phyloP scores from a whole-genome alignment of 2,329 filamentous ascomycete genomes.

The Nemania sp. region DNA sequence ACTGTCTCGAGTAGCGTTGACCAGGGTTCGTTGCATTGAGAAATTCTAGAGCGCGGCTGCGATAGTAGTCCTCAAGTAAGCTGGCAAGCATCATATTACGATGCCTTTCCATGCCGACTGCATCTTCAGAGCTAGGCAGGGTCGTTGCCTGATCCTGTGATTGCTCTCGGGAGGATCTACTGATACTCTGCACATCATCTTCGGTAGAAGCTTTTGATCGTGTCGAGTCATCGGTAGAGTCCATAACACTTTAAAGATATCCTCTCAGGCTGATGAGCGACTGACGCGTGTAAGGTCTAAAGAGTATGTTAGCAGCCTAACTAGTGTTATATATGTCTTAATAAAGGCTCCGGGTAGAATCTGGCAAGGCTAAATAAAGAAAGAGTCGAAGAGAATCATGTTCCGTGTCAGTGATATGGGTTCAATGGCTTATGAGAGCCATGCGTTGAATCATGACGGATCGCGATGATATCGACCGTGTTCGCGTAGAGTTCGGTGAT shows the following conservation, averaged over 20 bases:
- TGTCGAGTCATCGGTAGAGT: conserved; percentile 33
- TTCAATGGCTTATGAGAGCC: neutral
- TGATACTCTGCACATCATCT: conserved; percentile 41
- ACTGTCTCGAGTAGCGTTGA: conserved; percentile 46
- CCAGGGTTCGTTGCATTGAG: conserved; percentile 45
- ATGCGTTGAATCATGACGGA: conserved; percentile 1
- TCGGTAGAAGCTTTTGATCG: conserved; percentile 31
- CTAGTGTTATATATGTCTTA: conserved; percentile 4
- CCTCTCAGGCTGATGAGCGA: conserved; percentile 6
- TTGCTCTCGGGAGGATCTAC: conserved; percentile 30
- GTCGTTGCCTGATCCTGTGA: conserved; percentile 17
- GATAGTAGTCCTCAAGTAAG: conserved; percentile 51
- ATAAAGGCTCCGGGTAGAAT: neutral
- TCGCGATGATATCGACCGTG: neutral
- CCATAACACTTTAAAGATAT: conserved; percentile 34
- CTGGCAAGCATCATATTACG: conserved; percentile 51
- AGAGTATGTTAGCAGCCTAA: conserved; percentile 15
- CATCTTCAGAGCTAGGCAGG: conserved; percentile 38
- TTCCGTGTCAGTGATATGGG: neutral
- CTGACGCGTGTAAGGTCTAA: conserved; percentile 18
- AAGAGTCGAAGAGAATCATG: neutral
- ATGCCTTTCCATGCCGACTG: conserved; percentile 45
- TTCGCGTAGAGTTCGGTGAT: neutral
- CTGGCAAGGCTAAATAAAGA: neutral
- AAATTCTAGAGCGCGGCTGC: conserved; percentile 48